Percentiles rank a stretch among this genome's conserved stretches.
These are phyloP conservation scores for Penicillium pancosmium DNA, from an alignment of 495 filamentous ascomycete genomes.

Conservation along the genomic window DNA sequence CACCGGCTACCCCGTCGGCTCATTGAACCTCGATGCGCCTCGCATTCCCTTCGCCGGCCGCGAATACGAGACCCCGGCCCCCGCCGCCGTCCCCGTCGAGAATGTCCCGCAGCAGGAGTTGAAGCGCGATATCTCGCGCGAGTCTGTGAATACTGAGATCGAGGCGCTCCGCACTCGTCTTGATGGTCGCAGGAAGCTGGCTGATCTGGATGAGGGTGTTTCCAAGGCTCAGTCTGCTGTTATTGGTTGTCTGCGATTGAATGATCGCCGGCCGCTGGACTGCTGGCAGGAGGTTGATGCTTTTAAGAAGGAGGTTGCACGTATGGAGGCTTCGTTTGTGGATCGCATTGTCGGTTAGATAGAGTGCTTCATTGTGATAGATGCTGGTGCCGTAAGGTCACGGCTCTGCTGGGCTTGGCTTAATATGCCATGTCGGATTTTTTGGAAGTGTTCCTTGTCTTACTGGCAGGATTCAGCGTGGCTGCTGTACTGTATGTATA, in stretches of 20 bases:
- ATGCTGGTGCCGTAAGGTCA: not conserved
- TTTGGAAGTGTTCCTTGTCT: conserved; percentile 12
- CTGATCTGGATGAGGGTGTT: conserved; percentile 64
- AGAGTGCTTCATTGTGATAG: not conserved
- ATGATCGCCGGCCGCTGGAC: conserved; percentile 89
- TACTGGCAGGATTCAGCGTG: conserved; percentile 8
- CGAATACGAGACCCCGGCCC: conserved; percentile 34
- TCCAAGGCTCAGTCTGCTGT: conserved; percentile 76
- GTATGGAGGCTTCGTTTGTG: conserved; percentile 83
- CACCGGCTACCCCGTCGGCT: conserved; percentile 43
- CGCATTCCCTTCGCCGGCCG: conserved; percentile 52
- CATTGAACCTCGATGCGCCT: conserved; percentile 50
- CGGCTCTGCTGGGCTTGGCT: not conserved
- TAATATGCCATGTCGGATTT: conserved; percentile 17
- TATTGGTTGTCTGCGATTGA: conserved; percentile 76
- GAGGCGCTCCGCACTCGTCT: conserved; percentile 73
- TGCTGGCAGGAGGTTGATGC: conserved; percentile 93
- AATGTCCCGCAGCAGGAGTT: conserved; percentile 22
- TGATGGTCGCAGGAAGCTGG: conserved; percentile 71
- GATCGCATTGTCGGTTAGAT: conserved; percentile 71
- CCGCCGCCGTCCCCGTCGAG: conserved; percentile 19
- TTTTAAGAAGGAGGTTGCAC: conserved; percentile 85
- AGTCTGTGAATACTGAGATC: conserved; percentile 66
- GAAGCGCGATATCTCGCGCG: conserved; percentile 52
- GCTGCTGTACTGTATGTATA: conserved; percentile 39